Evolutionary conservation across 192 early-diverging fungal genomes (phyloP).

Genomic region (Linnemannia schmuckeri): DNA sequence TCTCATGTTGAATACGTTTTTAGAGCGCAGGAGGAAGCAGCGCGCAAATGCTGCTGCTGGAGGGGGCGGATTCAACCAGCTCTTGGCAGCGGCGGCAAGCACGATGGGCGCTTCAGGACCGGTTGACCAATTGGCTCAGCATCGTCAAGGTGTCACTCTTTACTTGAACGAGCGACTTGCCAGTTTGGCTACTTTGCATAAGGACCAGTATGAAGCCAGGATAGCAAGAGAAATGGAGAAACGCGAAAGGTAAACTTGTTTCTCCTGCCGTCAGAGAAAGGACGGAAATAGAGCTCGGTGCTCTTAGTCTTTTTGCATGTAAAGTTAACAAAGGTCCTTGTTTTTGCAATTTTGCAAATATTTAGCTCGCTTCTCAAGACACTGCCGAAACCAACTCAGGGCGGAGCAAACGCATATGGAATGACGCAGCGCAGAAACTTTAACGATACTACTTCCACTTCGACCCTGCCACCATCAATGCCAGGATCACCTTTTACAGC

Average conservation of each 20-base stretch:
- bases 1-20: neutral
- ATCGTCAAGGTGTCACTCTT: slow-evolving; percentile 77
- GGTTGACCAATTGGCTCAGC: slow-evolving; percentile 72
- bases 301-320: too few species aligned
- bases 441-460: neutral
- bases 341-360: neutral
- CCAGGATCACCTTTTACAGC: neutral
- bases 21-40: slow-evolving; percentile 35
- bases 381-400: slow-evolving; percentile 33
- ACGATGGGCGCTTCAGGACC: slow-evolving; percentile 18
- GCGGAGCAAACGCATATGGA: neutral
- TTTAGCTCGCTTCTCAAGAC: slow-evolving; percentile 42
- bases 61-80: slow-evolving; percentile 31
- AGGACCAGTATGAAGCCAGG: slow-evolving; percentile 77
- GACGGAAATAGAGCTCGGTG: too few species aligned
- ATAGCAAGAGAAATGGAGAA: slow-evolving; percentile 76
- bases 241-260: slow-evolving; percentile 65
- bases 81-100: slow-evolving; percentile 19
- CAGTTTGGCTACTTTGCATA: slow-evolving; percentile 74
- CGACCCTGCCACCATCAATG: neutral
- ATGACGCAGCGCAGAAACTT: slow-evolving; percentile 2
- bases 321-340: neutral
- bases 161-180: slow-evolving; percentile 76
- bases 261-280: neutral
- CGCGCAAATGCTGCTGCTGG: slow-evolving; percentile 12